phyloP scores from a whole-genome alignment of 2,329 filamentous ascomycete species.

The Balansia obtecta region DNA sequence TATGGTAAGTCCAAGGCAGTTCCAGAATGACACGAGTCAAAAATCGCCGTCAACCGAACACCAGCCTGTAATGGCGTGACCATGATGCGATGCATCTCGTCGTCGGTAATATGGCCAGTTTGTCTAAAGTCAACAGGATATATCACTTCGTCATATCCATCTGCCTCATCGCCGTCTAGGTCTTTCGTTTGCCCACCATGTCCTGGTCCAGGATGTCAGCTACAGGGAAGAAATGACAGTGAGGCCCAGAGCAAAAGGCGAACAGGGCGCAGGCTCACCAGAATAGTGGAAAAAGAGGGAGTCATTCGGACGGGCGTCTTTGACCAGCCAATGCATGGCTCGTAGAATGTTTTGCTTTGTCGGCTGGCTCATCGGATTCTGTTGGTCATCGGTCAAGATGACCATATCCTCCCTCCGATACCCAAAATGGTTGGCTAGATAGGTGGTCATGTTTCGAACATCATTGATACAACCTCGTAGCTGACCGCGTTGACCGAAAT shows the following conservation, averaged over 20 bases:
- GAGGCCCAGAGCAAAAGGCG: not conserved
- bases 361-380: conserved; percentile 93
- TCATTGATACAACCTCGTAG: conserved; percentile 93
- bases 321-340: conserved; percentile 96
- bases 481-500: conserved; percentile 85
- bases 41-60: conserved; percentile 49
- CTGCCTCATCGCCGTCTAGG: conserved; percentile 66
- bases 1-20: conserved; percentile 55
- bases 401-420: conserved; percentile 98
- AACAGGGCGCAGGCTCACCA: conserved; percentile 32
- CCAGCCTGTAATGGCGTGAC: conserved; percentile 42
- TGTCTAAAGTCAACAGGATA: conserved; percentile 73
- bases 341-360: conserved; percentile 91
- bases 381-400: conserved; percentile 87
- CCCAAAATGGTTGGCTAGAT: conserved; percentile 77
- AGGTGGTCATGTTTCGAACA: conserved; percentile 91
- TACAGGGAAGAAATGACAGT: not conserved
- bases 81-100: conserved; percentile 71
- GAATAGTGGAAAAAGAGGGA: conserved; percentile 98
- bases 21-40: conserved; percentile 55
- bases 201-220: conserved; percentile 27
- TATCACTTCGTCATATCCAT: conserved; percentile 74
- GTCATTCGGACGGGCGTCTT: conserved; percentile 84
- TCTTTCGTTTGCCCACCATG: conserved; percentile 76
- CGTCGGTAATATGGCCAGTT: conserved; percentile 71